Evolutionary conservation across 805 yeast genomes (phyloP), one percentile per base, ranked within the genome.

Genomic region (Lachancea thermotolerans): DNA sequence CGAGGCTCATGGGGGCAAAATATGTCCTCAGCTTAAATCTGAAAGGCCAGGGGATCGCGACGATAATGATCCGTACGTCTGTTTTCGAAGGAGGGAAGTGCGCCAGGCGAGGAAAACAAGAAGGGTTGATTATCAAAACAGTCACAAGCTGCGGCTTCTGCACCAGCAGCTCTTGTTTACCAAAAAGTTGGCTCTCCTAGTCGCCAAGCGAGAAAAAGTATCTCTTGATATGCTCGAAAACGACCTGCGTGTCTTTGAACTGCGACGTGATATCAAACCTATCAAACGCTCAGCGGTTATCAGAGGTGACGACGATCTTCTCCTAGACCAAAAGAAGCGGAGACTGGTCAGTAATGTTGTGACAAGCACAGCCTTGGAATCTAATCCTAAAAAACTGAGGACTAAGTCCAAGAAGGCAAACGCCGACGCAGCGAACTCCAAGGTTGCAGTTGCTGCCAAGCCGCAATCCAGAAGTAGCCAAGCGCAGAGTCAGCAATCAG

Each of bases 31-130:
- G 12, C 70, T 93, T 41, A 85, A 81, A 62, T 89, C 86, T 62
- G 97, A 90, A 67, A 90, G 86, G 54, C 43, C 33, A 8, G 86
- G 86, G 18, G 93, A 87, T 48, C 89, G 89, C 58, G 97, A 90
- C 57, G 97, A 90, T 57, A 78, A 77, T 48, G 97, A 93, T 64
- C 98, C 99, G 1, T 93, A 93, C 64, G 83, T 88, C 35, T 88
- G 97, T 69, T 93, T 93, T 72, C 78, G 99, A 58, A 81, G 96
- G 54, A 83, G 99, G 64, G 98, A 90, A 59, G 83, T 88, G 52
- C 79, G 99, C 53, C 97, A 86, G 60, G 93, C 95, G 28, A 83
- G 99, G 64, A 93, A 93, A 64, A 93, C 99, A 0, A 79, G 99
- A 64, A 79, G 98, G 52, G 86, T 96, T 0, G 99, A 93, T 68